A percentile compares a stretch with the other conserved stretches of the same genome.
These are phyloP conservation scores for Jatropha multifida DNA, from an alignment of 441 rosid species.

Conservation along the genomic window DNA sequence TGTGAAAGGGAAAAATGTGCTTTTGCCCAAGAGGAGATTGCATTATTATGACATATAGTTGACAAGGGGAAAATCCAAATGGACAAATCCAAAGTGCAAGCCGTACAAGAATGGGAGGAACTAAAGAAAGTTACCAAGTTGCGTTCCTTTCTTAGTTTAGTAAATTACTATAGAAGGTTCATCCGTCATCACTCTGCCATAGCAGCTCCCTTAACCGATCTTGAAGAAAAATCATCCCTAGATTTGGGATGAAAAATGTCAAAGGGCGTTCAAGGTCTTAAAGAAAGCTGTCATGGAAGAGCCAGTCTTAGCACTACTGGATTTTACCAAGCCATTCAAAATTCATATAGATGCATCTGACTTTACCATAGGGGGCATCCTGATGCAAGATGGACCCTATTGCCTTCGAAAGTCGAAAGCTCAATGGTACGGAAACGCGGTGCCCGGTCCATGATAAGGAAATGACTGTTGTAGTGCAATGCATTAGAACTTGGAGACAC, in stretches of 20 bases:
- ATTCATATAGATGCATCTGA: background rate
- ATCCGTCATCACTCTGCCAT: background rate
- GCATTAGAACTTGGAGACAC: background rate
- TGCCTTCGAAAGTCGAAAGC: background rate
- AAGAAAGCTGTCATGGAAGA: background rate
- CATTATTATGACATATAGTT: background rate
- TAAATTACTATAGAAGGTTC: background rate
- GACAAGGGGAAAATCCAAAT: background rate
- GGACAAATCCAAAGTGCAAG: background rate
- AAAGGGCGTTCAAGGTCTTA: background rate
- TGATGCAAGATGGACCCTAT: background rate
- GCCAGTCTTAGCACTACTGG: fast-evolving
- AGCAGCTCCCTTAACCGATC: background rate
- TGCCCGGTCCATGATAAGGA: background rate
- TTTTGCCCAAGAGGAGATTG: background rate
- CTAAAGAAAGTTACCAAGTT: background rate
- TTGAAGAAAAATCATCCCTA: background rate
- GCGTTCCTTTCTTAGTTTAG: background rate
- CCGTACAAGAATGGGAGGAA: background rate
- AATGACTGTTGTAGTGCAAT: background rate
- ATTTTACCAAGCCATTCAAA: background rate
- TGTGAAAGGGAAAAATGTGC: background rate
- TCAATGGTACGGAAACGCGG: background rate
- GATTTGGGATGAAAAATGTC: background rate
- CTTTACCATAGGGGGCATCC: background rate